Base-by-base conservation (phyloP, 495 filamentous ascomycete genomes). In the Xylaria castorea region DNA sequence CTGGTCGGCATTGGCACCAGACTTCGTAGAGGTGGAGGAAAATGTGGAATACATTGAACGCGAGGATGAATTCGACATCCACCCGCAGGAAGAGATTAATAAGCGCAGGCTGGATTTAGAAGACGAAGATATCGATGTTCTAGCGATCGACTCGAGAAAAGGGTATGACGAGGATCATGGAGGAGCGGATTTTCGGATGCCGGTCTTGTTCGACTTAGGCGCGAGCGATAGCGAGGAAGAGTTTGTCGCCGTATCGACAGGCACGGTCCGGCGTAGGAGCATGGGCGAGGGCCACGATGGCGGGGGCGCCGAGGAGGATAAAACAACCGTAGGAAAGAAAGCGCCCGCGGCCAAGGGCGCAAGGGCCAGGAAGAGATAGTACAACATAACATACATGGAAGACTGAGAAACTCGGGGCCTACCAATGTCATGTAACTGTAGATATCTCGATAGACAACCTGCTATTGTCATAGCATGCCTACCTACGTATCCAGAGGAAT, bases 11-110 rank as follows among this genome's bases (percentile, higher is more conserved):
- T 88, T 99, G 11, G 96, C 96, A 9, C 96, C 96, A 0, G 96
- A 99, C 81, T 99, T 99, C 79, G 93, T 88, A 44, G 96, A 99
- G 81, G 93, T 99, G 12, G 96, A 99, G 83, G 97, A 98, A 81
- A 98, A 98, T 71, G 93, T 97, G 14, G 94, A 97, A 81, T 98
- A 98, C 77, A 87, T 95, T 48, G 96, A 99, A 79, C 88, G 89
- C 36, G 96, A 98, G 83, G 97, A 98, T 77, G 96, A 99, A 76
- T 99, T 98, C 74, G 96, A 99, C 78, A 95, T 98, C 70, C 95
- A 98, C 76, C 95, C 95, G 0, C 92, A 94, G 32, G 95, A 97
- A 78, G 96, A 98, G 80, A 92, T 98, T 22, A 93, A 97, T 75
- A 97, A 97, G 80, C 91, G 94, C 20, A 87, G 94, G 34, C 84